Percentiles rank a stretch among this genome's conserved stretches.
phyloP scores from a whole-genome alignment of 257 asterid species.

The Lavandula angustifolia region DNA sequence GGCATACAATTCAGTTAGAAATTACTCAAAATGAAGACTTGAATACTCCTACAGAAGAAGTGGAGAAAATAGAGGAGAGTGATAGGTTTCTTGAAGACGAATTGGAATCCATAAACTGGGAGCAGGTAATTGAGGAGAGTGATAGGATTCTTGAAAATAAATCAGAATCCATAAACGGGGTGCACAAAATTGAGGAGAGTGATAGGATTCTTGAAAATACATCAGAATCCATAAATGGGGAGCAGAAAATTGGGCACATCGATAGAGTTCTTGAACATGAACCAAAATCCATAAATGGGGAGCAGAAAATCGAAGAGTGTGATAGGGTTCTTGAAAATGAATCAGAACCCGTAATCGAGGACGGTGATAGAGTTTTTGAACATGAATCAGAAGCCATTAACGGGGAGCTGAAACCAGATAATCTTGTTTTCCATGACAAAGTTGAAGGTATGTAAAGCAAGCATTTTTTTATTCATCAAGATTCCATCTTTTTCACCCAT shows the following conservation, averaged over 20 bases:
- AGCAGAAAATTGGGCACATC: conserved; percentile 27
- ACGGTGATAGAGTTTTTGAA: not conserved
- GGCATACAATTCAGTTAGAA: conserved; percentile 24
- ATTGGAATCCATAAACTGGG: conserved; percentile 32
- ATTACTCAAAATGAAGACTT: conserved; percentile 28
- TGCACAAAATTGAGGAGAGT: conserved; percentile 30
- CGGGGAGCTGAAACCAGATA: conserved; percentile 28
- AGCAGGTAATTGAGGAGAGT: conserved; percentile 27
- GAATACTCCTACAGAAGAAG: conserved; percentile 1
- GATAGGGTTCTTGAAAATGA: conserved; percentile 33
- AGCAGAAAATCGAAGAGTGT: conserved; percentile 30
- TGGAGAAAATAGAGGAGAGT: conserved; percentile 31
- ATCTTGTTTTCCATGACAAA: conserved; percentile 59
- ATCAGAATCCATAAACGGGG: not conserved
- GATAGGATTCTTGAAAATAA: conserved; percentile 10
- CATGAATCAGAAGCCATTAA: not conserved
- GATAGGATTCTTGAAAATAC: conserved; percentile 33
- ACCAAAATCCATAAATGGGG: not conserved
- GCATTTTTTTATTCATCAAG: conserved; percentile 21
- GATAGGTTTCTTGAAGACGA: conserved; percentile 32
- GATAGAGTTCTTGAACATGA: conserved; percentile 28
- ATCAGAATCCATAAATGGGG: conserved; percentile 32
- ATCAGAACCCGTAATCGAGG: conserved; percentile 22
- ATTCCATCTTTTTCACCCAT: conserved; percentile 17
- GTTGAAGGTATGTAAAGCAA: conserved; percentile 47